These are phyloP conservation scores for Verticillium zaregamsianum DNA, from an alignment of 2,329 filamentous ascomycete species.

Conservation along the genomic window DNA sequence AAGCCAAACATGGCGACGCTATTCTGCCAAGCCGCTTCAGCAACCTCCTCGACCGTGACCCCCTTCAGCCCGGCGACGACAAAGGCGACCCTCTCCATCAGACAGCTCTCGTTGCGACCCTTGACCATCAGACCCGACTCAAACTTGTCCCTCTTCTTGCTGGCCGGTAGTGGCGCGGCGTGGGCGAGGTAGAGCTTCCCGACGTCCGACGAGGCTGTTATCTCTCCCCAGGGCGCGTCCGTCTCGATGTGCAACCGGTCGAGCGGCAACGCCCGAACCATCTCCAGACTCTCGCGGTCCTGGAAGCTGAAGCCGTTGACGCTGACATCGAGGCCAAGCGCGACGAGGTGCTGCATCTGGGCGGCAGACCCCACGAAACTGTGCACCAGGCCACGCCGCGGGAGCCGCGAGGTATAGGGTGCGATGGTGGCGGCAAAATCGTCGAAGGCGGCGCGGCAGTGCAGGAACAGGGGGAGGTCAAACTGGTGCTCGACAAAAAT, in stretches of 20 bases:
- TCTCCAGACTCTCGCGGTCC: constrained; percentile 31
- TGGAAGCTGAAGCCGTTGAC: constrained; percentile 47
- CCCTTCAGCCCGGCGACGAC: constrained; percentile 45
- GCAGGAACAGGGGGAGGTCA: constrained; percentile 34
- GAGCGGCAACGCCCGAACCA: constrained; percentile 36
- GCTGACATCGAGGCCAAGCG: constrained; percentile 36
- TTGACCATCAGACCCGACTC: constrained; percentile 41
- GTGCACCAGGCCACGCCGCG: constrained; percentile 31
- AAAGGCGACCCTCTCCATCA: constrained; percentile 39
- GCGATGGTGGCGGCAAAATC: constrained; percentile 37
- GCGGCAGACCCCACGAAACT: constrained; percentile 31
- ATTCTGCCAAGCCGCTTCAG: constrained; percentile 30
- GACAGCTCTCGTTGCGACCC: constrained; percentile 46
- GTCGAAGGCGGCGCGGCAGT: constrained; percentile 35
- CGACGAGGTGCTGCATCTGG: constrained; percentile 33
- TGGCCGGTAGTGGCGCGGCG: constrained; percentile 29
- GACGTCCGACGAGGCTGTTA: constrained; percentile 27
- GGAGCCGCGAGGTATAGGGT: constrained; percentile 31
- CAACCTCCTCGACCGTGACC: constrained; percentile 35
- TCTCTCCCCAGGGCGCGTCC: constrained; percentile 44
- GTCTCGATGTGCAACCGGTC: constrained; percentile 40
- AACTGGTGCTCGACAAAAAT: constrained; percentile 25
- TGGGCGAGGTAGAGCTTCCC: constrained; percentile 36
- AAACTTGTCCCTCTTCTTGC: constrained; percentile 47
- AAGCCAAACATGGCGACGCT: constrained; percentile 24